Percentiles rank a stretch among this genome's conserved stretches.
Evolutionary conservation across 306 rosid species (phyloP).

Genomic region (Corylus avellana): DNA sequence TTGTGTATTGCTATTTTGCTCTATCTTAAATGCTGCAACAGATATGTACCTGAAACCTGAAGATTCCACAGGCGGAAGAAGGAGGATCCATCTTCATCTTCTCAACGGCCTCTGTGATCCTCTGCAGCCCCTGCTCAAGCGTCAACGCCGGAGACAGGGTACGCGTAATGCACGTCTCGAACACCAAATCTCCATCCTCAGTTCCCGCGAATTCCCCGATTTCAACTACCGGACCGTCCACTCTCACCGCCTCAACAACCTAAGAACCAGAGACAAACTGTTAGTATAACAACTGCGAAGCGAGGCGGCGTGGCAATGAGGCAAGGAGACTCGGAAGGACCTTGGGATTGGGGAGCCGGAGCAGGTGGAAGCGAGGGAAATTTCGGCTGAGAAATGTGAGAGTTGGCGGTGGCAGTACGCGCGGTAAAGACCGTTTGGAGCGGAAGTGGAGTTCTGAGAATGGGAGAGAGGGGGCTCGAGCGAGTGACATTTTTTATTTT

Average conservation of each 20-base stretch:
- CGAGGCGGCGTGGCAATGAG: neutral
- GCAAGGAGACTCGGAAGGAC: neutral
- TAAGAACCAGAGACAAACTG: neutral
- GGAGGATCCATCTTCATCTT: slow-evolving; percentile 60
- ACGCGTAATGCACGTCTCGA: slow-evolving; percentile 70
- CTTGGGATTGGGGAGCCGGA: slow-evolving; percentile 1
- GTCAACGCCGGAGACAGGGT: slow-evolving; percentile 75
- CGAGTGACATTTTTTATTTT: neutral
- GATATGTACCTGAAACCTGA: slow-evolving; percentile 69
- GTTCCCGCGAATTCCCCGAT: slow-evolving; percentile 26
- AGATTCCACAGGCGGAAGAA: slow-evolving; percentile 48
- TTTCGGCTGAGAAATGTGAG: slow-evolving; percentile 13
- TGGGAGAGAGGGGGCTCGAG: slow-evolving; percentile 10
- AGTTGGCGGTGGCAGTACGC: neutral
- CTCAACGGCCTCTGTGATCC: slow-evolving; percentile 59
- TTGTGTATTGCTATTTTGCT: too few relatives aligned
- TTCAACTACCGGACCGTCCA: slow-evolving; percentile 35
- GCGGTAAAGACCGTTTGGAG: slow-evolving; percentile 9
- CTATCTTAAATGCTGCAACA: slow-evolving; percentile 5
- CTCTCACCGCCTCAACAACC: slow-evolving; percentile 33
- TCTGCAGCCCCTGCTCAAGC: slow-evolving; percentile 65
- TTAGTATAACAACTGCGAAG: neutral
- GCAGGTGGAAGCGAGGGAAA: slow-evolving; percentile 11
- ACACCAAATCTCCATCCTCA: slow-evolving; percentile 45
- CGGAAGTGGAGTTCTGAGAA: neutral